Base-by-base conservation (phyloP, 331 rosid species). In the Malus hybrid region DNA sequence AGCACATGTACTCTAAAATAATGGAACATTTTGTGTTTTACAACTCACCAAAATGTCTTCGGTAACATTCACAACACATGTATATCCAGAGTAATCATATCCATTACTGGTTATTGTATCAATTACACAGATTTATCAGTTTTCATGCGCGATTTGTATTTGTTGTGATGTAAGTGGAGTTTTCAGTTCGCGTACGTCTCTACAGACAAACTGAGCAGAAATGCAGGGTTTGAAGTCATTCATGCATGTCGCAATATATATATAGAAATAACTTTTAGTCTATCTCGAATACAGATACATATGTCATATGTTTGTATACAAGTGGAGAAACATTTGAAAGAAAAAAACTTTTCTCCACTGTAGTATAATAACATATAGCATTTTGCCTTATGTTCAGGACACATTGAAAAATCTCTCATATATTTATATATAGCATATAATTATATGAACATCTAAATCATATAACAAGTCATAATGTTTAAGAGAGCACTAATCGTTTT, bases 281-380 rank as follows among this genome's bases (percentile, higher is more conserved):
- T 10, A 0, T 1, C 4, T 0, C 0, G 1, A 42, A 1, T 42
- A 42, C 13, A 1, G 13, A 1, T 42, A 42, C 13, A 42, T 42
- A 10, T 0, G 13, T 42, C 4, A 42, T 42, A 42, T 42, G 0
- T 42, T 0, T 10, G 0, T 42, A 42, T 42, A 42, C 1, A 0
- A 42, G 13, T 42, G 13, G 13, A 42, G 1, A 1, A 42, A 42
- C 5, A 42, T 0, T 42, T 42, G 46, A 42, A 42, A 42, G 46
- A 42, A 42, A 39, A 39, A 39, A 39, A 0, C 1, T 10, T 42
- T 10, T 42, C 1, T 10, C 46, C 0, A 42, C 4, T 42, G 1
- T 24, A 24, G 46, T 10, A 10, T 42, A 42, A 10, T 42, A 42
- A 42, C 13, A 42, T 10, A 42, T 42, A 1, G 1, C 46, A 0